Base-by-base conservation (phyloP, 768 basidiomycete species). In the Pholiota molesta region DNA sequence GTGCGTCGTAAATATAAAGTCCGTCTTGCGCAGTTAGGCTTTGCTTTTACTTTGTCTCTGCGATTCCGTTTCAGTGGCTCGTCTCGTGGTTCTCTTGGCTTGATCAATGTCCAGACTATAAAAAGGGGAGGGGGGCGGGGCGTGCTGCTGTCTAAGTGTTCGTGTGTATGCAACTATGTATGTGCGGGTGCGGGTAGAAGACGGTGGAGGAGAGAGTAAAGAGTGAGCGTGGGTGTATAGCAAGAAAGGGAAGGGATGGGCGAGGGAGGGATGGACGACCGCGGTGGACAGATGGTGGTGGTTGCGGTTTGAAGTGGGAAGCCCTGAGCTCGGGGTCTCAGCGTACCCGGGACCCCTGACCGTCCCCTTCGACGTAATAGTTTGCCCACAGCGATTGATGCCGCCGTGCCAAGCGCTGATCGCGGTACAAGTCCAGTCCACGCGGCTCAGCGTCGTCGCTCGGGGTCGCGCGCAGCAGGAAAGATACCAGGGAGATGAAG, bases 281-380 rank as follows among this genome's bases (percentile, higher is more conserved):
- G 35, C 35, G 52, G 55, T 40, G 52, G 54, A 29, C 56, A 45
- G 62, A 57, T 53, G 61, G 57, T 65, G 60, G 69, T 70, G 67
- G 69, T 70, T 63, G 51, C 54, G 52, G 65, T 62, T 60, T 63
- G 65, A 70, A 60, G 59, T 55, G 42, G 31, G 59, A 42, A 33
- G 23, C 47, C 40, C 23, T 13, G 49, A 55, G 33, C 62, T 62
- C 68, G 71, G 72, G 72, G 72, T 70, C 71, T 68, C 63, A n/a
- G 23, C 19, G 21, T 21, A 45, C 51, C 23, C 44, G 19, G 66
- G 72, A 73, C 72, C 72, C 70, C 70, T 62, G 70, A 58, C 60
- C 29, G 44, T 57, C 2, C 42, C 5, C 16, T 16, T 44, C n/a
- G 42, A 44, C 21, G 19, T 44, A 37, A 37, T 37, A 37, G 5